Evolutionary conservation across 2,329 filamentous ascomycete species (phyloP), one percentile per base, ranked within the genome.

Genomic region (Penicillium sp.): DNA sequence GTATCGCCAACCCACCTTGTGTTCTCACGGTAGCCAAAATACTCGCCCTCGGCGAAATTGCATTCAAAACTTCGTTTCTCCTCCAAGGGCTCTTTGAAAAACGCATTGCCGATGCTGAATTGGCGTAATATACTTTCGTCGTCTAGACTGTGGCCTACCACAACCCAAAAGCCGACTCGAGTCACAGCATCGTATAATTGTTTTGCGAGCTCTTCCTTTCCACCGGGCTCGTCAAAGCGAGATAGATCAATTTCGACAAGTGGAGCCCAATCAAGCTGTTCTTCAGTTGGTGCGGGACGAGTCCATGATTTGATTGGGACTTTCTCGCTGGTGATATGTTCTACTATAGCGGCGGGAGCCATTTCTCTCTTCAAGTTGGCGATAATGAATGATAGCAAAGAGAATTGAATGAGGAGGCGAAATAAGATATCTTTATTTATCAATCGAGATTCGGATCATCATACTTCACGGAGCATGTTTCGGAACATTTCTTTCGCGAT

Each of bases 201-300:
- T 35, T 76, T 73, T 2, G 81, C 79, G 0, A 85, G 68, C 35
- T 73, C 71, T 55, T 82, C 71, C 60, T 83, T 84, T 4, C 82
- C 81, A 0, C 78, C 80, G 0, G 80, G 79, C 39, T 76, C 65
- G 27, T 81, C 76, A 62, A 82, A 84, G 29, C 76, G 75, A 32
- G 79, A 78, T 3, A 85, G 74, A 61, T 84, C 81, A 7, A 84
- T 75, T 2, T 79, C 82, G 5, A 79, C 76, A 3, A 84, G 74
- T 48, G 83, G 78, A 0, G 81, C 79, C 79, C 81, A 84, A 10
- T 67, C 65, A 2, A 70, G 55, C 2, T 57, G 19, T 19, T 63
- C 61, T 13, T 55, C 39, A 5, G 67, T 70, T 2, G 61, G 60
- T 1, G 55, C 45, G 44, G 67, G 67, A 8, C 66, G 64, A 23